Conservation (phyloP, 768 basidiomycete species). For the Rhodotorula paludigena region DNA sequence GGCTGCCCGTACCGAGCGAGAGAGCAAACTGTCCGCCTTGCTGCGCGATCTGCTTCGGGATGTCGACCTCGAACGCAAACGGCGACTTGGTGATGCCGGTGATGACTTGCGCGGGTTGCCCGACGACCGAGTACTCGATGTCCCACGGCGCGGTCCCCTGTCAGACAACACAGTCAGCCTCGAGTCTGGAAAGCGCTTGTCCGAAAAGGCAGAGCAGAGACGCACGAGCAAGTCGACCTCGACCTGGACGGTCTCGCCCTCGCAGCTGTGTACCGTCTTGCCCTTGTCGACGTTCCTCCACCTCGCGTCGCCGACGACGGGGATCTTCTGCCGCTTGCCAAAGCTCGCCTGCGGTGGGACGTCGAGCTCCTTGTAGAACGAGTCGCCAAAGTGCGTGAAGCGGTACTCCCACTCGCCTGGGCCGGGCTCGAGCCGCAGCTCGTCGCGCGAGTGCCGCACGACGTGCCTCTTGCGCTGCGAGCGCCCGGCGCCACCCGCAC, state of each 20-base stretch:
- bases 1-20: constrained; percentile 30
- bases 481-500: background rate
- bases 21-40: constrained; percentile 40
- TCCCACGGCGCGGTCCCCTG: constrained; percentile 90
- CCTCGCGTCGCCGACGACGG: constrained; percentile 18
- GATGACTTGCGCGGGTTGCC: constrained; percentile 52
- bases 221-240: constrained; percentile 73
- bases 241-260: constrained; percentile 66
- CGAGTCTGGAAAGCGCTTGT: background rate
- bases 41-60: constrained; percentile 36
- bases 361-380: constrained; percentile 29
- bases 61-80: constrained; percentile 35
- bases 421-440: constrained; percentile 21
- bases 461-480: background rate
- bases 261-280: constrained; percentile 57
- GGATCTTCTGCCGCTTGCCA: constrained; percentile 10
- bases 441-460: constrained; percentile 22
- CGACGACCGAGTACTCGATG: constrained; percentile 73
- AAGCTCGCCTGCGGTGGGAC: background rate
- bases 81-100: constrained; percentile 27
- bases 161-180: constrained; percentile 1
- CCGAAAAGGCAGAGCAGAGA: background rate
- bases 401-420: constrained; percentile 34
- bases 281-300: constrained; percentile 25
- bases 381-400: constrained; percentile 33